Conservation (phyloP, 176 grass and related monocot species). For the Tillandsia leiboldiana region DNA sequence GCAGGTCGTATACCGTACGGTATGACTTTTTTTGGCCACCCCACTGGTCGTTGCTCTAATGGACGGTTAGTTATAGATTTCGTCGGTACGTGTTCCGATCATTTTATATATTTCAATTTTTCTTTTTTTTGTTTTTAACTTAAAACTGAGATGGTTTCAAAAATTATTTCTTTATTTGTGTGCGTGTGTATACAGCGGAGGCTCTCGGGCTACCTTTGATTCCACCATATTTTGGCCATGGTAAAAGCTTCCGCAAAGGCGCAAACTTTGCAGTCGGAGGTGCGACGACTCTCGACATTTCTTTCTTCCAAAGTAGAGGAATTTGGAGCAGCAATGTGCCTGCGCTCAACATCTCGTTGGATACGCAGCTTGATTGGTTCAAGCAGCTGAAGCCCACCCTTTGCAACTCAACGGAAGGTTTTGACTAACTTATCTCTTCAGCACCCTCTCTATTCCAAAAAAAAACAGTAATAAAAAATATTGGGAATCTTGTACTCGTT, state of each 20-base stretch:
- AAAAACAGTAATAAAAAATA: no score
- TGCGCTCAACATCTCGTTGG: constrained; percentile 55
- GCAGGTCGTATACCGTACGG: constrained; percentile 14
- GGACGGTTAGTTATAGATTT: background rate
- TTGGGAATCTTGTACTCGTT: no score
- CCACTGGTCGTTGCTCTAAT: constrained; percentile 2
- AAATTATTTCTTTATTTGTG: background rate
- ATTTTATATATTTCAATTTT: background rate
- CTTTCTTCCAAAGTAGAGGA: constrained; percentile 49
- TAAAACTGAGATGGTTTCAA: no score
- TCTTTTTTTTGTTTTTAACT: no score
- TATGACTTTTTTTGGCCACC: constrained; percentile 10
- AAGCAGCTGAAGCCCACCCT: constrained; percentile 41
- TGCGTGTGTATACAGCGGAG: constrained; percentile 37
- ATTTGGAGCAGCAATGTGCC: constrained; percentile 44
- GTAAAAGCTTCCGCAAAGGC: constrained; percentile 63
- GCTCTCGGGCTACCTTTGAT: constrained; percentile 45
- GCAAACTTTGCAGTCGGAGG: constrained; percentile 83
- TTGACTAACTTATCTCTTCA: background rate
- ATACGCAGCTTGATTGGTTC: constrained; percentile 66
- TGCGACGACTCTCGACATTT: constrained; percentile 56
- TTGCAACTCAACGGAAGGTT: constrained; percentile 40
- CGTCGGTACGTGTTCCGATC: background rate
- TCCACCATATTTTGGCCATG: constrained; percentile 44
- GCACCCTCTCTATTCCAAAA: no score